phyloP scores from a whole-genome alignment of 305 asterid species.

The Coffea humblotiana region DNA sequence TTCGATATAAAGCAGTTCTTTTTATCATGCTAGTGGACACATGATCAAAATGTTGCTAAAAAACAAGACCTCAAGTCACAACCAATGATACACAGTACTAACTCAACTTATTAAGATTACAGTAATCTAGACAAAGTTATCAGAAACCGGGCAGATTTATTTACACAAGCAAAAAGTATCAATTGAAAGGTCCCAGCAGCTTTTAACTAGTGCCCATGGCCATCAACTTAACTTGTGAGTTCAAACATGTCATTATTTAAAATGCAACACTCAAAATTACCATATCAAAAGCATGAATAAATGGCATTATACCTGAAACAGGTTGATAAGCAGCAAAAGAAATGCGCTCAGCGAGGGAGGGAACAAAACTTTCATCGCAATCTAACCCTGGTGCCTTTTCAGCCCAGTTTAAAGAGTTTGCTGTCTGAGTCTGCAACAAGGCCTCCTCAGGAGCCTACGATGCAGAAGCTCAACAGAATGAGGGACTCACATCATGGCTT shows the following conservation, averaged over 20 bases:
- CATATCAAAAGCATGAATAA: not conserved
- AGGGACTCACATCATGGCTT: not conserved
- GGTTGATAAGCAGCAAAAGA: constrained; percentile 78
- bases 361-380: constrained; percentile 46
- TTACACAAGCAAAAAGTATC: not conserved
- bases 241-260: not conserved
- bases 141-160: not conserved
- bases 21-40: not conserved
- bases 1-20: not conserved
- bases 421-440: constrained; percentile 61
- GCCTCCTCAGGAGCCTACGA: constrained; percentile 62
- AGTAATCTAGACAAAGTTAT: not conserved
- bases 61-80: not conserved
- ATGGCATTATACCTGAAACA: constrained; percentile 49
- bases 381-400: constrained; percentile 47
- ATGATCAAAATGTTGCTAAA: not conserved
- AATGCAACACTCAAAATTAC: not conserved
- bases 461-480: not conserved
- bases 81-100: not conserved
- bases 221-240: not conserved
- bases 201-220: not conserved
- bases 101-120: not conserved
- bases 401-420: constrained; percentile 68
- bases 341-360: constrained; percentile 56
- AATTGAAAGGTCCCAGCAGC: not conserved